Percentiles rank a stretch among this genome's conserved stretches.
These are phyloP conservation scores for Bodo saltans DNA, from an alignment of 78 protist species.

Conservation along the genomic window DNA sequence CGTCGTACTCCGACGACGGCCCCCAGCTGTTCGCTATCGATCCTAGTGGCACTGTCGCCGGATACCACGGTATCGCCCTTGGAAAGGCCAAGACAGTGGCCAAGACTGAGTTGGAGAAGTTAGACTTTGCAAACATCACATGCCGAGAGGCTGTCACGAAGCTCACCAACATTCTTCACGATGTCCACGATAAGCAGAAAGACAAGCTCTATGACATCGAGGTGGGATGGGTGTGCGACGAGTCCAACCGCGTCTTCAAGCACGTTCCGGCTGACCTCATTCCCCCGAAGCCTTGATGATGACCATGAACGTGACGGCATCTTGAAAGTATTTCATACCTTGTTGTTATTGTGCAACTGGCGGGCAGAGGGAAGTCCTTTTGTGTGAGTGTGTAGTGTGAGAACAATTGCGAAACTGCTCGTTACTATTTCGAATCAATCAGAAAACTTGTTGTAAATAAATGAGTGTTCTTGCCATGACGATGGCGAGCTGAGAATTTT, in stretches of 20 bases:
- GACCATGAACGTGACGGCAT: too few relatives aligned
- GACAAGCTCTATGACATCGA: constrained; percentile 93
- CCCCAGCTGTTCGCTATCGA: constrained; percentile 85
- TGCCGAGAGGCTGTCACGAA: constrained; percentile 75
- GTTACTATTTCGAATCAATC: too few relatives aligned
- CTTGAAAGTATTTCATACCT: too few relatives aligned
- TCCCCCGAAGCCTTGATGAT: background rate
- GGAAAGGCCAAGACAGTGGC: constrained; percentile 91
- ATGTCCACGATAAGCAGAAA: constrained; percentile 80
- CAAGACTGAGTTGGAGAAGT: constrained; percentile 89
- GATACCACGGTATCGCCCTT: constrained; percentile 68
- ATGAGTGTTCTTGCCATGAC: too few relatives aligned
- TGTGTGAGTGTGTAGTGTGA: too few relatives aligned
- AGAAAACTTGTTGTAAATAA: too few relatives aligned
- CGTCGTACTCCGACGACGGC: constrained; percentile 59
- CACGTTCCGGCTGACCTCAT: constrained; percentile 36
- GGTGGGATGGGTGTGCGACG: constrained; percentile 84
- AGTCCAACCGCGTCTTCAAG: background rate
- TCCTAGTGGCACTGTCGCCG: constrained; percentile 84
- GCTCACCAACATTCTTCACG: constrained; percentile 78
- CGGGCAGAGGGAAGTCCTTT: too few relatives aligned
- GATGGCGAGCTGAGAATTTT: too few relatives aligned
- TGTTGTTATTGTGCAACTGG: too few relatives aligned
- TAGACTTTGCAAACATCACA: constrained; percentile 57
- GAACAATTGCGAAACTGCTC: too few relatives aligned